Conservation (phyloP, 805 yeast species). For the Lachancea meyersii region DNA sequence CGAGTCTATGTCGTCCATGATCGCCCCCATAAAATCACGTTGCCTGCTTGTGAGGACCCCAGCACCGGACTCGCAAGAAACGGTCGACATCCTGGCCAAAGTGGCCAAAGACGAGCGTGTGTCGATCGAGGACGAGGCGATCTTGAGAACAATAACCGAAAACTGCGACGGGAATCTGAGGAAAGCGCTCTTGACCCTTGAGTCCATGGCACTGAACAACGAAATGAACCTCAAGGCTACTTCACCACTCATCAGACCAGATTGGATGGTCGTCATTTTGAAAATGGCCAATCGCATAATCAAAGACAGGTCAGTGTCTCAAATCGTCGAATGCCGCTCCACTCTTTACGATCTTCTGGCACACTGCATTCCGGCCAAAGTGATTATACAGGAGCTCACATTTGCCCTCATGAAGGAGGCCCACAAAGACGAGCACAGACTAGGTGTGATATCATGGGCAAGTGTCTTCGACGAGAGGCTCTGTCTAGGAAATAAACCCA, state of each 20-base stretch:
- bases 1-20: slow-evolving; percentile 85
- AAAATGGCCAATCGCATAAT: slow-evolving; percentile 56
- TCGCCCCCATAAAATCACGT: slow-evolving; percentile 91
- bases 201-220: slow-evolving; percentile 70
- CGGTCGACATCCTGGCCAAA: slow-evolving; percentile 45
- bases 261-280: slow-evolving; percentile 81
- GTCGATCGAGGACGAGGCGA: slow-evolving; percentile 36
- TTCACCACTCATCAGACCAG: slow-evolving; percentile 61
- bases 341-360: slow-evolving; percentile 76
- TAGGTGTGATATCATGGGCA: slow-evolving; percentile 51
- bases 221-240: slow-evolving; percentile 41
- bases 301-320: slow-evolving; percentile 57
- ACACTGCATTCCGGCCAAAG: slow-evolving; percentile 87
- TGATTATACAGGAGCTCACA: slow-evolving; percentile 61
- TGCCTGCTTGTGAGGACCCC: slow-evolving; percentile 83
- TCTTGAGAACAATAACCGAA: slow-evolving; percentile 47
- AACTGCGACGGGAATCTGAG: slow-evolving; percentile 68
- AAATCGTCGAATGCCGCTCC: slow-evolving; percentile 51
- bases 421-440: slow-evolving; percentile 31
- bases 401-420: slow-evolving; percentile 38
- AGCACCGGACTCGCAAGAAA: slow-evolving; percentile 63
- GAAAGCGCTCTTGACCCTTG: slow-evolving; percentile 69
- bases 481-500: slow-evolving; percentile 78
- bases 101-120: slow-evolving; percentile 55
- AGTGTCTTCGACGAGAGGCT: slow-evolving; percentile 79